Evolutionary conservation across 2,329 filamentous ascomycete genomes (phyloP), one percentile per base, ranked within the genome.

Genomic region (Cordyceps sp.): DNA sequence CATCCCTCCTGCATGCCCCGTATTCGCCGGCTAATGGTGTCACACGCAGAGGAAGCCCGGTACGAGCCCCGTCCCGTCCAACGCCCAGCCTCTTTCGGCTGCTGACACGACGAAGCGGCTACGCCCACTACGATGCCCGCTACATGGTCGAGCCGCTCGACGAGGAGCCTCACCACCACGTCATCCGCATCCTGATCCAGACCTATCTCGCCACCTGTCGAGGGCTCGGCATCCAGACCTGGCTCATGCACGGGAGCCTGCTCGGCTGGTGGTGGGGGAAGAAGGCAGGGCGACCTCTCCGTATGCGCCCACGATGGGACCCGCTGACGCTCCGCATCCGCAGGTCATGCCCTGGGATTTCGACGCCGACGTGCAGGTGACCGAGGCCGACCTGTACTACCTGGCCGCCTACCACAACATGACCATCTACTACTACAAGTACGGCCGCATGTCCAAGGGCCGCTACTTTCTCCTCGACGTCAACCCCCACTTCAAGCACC

Each of bases 241-340:
- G 82, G 82, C 69, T 88, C 37, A 80, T 82, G 45, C 81, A 88
- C 47, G 78, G 80, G n/a, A 79, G 78, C n/a, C 58, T 88, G 20
- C 59, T 90, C 21, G 82, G 81, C 6, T 90, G 82, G 82, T 88
- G 80, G 79, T 88, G 81, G 81, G 83, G 82, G 43, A 61, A 61
- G 30, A 59, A 57, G 48, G 56, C 54, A 47, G n/a, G n/a, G n/a
- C n/a, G n/a, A n/a, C n/a, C n/a, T n/a, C n/a, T n/a, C n/a, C n/a
- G n/a, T n/a, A n/a, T n/a, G n/a, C n/a, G n/a, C n/a, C n/a, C n/a
- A n/a, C n/a, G n/a, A n/a, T n/a, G n/a, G n/a, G n/a, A n/a, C 12
- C 12, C 5, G 30, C 24, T 32, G 25, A 32, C 31, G 20, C 6
- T 10, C 19, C n/a, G n/a, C n/a, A n/a, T n/a, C 22, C 25, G 29